These are phyloP conservation scores for Iberis amara DNA, from an alignment of 441 rosid species.

Conservation along the genomic window DNA sequence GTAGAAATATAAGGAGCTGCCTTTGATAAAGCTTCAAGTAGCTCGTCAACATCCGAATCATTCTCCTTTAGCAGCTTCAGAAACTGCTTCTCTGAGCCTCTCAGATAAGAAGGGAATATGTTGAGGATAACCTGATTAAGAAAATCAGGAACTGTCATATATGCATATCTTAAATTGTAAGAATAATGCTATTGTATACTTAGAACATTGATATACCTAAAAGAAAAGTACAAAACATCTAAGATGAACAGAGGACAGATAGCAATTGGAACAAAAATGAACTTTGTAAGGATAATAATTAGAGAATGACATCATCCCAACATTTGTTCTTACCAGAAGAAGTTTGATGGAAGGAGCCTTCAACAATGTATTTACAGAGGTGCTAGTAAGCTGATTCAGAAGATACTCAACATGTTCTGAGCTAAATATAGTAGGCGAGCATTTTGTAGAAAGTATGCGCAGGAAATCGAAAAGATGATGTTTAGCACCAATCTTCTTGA, in stretches of 20 bases:
- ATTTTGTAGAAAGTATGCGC: conserved; percentile 54
- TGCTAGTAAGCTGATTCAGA: conserved; percentile 49
- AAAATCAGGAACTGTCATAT: conserved; percentile 16
- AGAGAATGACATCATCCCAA: conserved; percentile 8
- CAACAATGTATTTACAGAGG: conserved; percentile 34
- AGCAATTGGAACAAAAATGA: conserved; percentile 2
- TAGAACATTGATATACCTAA: not conserved
- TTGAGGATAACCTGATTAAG: conserved; percentile 54
- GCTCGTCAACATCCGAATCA: conserved; percentile 39
- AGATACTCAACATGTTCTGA: conserved; percentile 60
- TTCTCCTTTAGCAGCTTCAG: conserved; percentile 45
- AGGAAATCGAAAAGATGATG: conserved; percentile 70
- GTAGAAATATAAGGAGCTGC: conserved; percentile 64
- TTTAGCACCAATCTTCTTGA: conserved; percentile 58
- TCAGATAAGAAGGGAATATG: conserved; percentile 65
- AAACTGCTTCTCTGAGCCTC: conserved; percentile 69
- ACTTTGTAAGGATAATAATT: conserved; percentile 9
- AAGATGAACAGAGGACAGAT: conserved; percentile 13
- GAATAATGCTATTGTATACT: conserved; percentile 12
- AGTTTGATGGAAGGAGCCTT: conserved; percentile 55
- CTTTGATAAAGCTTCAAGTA: conserved; percentile 61
- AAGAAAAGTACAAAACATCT: conserved; percentile 4
- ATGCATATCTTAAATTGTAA: conserved; percentile 9
- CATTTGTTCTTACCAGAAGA: conserved; percentile 63
- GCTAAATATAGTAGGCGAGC: conserved; percentile 65